Evolutionary conservation across 495 filamentous ascomycete species (phyloP), one percentile per base, ranked within the genome.

Genomic region (Talaromyces nanjingensis): DNA sequence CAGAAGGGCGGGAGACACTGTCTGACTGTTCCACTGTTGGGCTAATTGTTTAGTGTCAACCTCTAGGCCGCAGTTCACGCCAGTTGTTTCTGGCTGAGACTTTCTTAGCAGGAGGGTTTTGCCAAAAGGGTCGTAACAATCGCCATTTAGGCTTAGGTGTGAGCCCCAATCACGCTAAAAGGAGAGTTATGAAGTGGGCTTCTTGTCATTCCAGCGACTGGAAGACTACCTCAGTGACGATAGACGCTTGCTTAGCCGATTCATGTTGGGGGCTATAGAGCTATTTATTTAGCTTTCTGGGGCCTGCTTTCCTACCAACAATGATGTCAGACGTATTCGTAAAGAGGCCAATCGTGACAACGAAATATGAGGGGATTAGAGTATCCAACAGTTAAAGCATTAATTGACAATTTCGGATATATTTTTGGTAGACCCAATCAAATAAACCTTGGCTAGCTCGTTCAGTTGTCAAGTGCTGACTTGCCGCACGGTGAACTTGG

Each of bases 181-280:
- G 20, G 16, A 22, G 22, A 29, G 16, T 27, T 42, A 24, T 42
- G 6, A 27, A 56, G 22, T 29, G 53, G 53, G 49, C 49, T 20
- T 20, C 11, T 54, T 6, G 49, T 49, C 45, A 49, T 18, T 49
- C 53, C 29, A 25, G 52, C 24, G 18, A 4, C 24, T 37, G 9
- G 33, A 37, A 37, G 33, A 37, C 33, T 9, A 11, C 9, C 18
- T 54, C 18, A 56, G 53, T 29, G 22, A 56, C 53, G 53, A 56
- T 56, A 56, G 24, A 56, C 22, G 53, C 53, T 56, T 25, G 53
- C 24, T 24, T 56, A 29, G 14, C 12, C 22, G 12, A 56, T 56
- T 56, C 22, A 29, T 56, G 53, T 56, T 56, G 53, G 53, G 53
- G 53, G 53, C 53, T 56, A 56, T 25, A 56, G 52, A 54, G 22